These are phyloP conservation scores for Solanum pimpinellifolium DNA, from an alignment of 257 asterid species.

Conservation along the genomic window DNA sequence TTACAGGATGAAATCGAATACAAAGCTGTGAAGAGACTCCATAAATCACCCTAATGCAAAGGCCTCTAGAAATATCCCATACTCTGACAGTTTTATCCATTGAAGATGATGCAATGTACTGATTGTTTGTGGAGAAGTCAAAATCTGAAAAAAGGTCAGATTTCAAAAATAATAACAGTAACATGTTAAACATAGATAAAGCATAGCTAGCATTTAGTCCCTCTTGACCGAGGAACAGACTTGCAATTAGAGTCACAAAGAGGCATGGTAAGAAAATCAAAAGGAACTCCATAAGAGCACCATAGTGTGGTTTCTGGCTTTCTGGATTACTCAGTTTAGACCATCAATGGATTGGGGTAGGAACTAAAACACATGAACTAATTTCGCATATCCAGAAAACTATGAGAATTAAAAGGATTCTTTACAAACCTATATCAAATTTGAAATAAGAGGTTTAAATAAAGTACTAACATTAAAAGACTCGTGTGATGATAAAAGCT, in stretches of 20 bases:
- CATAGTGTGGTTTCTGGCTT: background rate
- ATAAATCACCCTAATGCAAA: conserved; percentile 94
- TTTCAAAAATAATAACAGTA: conserved; percentile 5
- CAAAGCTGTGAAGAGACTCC: conserved; percentile 83
- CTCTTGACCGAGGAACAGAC: background rate
- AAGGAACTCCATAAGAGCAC: background rate
- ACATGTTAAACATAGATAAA: background rate
- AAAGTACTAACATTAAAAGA: background rate
- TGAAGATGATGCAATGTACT: conserved; percentile 90
- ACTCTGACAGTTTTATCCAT: conserved; percentile 87
- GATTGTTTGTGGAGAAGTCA: conserved; percentile 94
- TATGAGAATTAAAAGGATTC: background rate
- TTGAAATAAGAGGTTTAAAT: background rate
- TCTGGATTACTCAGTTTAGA: background rate
- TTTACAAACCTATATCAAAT: background rate
- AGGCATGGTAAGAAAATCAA: background rate
- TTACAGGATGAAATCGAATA: conserved; percentile 95
- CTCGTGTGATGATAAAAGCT: background rate
- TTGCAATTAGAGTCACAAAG: background rate
- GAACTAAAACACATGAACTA: background rate
- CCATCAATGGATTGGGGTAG: background rate
- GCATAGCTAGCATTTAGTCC: background rate
- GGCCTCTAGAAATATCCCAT: conserved; percentile 88
- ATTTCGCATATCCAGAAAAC: background rate
- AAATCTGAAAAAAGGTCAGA: conserved; percentile 56